phyloP scores from a whole-genome alignment of 169 alveolate species.

The Plasmodium yoelii region DNA sequence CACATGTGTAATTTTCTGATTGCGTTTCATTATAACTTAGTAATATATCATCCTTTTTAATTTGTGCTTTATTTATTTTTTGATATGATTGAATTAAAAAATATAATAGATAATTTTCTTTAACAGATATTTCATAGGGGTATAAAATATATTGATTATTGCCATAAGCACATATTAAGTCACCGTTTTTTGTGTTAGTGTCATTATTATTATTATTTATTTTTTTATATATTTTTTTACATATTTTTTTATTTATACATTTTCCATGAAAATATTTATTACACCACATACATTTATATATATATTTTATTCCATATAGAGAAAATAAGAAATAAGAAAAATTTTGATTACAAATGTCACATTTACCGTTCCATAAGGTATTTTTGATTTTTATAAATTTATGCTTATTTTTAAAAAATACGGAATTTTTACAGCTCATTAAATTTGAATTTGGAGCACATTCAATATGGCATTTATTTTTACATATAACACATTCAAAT shows the following conservation, averaged over 20 bases:
- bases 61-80: slow-evolving; percentile 4
- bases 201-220: slow-evolving; percentile 6
- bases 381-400: slow-evolving; percentile 61
- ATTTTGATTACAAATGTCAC: slow-evolving; percentile 45
- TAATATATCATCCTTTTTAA: slow-evolving; percentile 22
- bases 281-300: slow-evolving; percentile 80
- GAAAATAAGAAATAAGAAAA: slow-evolving; percentile 46
- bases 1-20: neutral
- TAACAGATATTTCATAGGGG: slow-evolving; percentile 40
- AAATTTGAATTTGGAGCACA: slow-evolving; percentile 65
- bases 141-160: slow-evolving; percentile 37
- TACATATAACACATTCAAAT: slow-evolving; percentile 68
- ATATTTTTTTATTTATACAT: slow-evolving; percentile 36
- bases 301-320: slow-evolving; percentile 18
- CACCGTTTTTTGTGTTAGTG: neutral
- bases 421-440: slow-evolving; percentile 64
- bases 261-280: slow-evolving; percentile 80
- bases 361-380: slow-evolving; percentile 48
- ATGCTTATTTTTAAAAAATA: slow-evolving; percentile 64
- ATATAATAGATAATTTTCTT: slow-evolving; percentile 38
- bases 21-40: slow-evolving; percentile 13
- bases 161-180: slow-evolving; percentile 42
- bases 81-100: slow-evolving; percentile 26
- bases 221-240: slow-evolving; percentile 5
- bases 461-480: slow-evolving; percentile 68